A percentile compares a stretch with the other conserved stretches of the same genome.
Conservation (phyloP, 1,284 basidiomycete genomes). For the Jaminaea rosea region DNA sequence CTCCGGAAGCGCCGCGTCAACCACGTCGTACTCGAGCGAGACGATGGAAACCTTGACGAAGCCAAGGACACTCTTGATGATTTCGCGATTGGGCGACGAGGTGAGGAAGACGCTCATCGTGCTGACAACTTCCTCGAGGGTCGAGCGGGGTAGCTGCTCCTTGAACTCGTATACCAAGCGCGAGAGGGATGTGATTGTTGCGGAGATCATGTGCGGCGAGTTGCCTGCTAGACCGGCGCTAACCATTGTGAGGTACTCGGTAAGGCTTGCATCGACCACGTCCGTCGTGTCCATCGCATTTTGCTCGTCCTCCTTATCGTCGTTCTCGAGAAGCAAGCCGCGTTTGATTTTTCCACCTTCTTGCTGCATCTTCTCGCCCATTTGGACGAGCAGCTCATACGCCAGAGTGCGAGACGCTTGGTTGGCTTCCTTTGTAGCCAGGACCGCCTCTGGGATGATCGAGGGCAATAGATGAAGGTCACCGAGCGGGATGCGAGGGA, state of each 20-base stretch:
- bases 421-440: conserved; percentile 97
- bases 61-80: conserved; percentile 90
- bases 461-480: conserved; percentile 76
- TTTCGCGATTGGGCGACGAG: conserved; percentile 82
- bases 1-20: conserved; percentile 65
- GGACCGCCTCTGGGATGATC: conserved; percentile 84
- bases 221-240: conserved; percentile 87
- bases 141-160: conserved; percentile 59
- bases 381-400: conserved; percentile 79
- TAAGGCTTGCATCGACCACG: conserved; percentile 65
- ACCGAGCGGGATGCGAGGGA: conserved; percentile 62
- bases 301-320: conserved; percentile 60
- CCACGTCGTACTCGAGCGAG: conserved; percentile 62
- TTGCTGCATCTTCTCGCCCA: conserved; percentile 83
- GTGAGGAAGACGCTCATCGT: conserved; percentile 83
- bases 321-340: conserved; percentile 15
- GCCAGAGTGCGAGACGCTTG: conserved; percentile 81
- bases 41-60: conserved; percentile 91
- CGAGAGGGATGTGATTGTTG: conserved; percentile 86
- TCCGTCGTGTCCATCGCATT: conserved; percentile 57
- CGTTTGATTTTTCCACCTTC: conserved; percentile 72
- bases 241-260: conserved; percentile 95
- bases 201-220: conserved; percentile 96
- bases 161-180: conserved; percentile 94
- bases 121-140: conserved; percentile 74